Evolutionary conservation across 768 basidiomycete species (phyloP), one percentile per base, ranked within the genome.

Genomic region (Suillus decipiens): DNA sequence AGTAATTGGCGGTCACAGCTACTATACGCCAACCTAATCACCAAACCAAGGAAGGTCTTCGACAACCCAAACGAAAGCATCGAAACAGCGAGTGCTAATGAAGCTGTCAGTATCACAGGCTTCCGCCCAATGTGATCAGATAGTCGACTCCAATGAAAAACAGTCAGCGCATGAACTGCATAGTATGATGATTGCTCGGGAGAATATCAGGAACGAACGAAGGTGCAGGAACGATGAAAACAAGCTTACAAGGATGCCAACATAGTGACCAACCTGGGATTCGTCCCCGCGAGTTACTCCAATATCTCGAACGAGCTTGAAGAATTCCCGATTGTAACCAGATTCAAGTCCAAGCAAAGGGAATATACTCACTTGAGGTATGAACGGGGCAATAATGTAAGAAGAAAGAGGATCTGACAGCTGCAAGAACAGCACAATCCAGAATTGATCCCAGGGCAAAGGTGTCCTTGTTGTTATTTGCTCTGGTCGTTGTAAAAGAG

Each of bases 301-400:
- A 6, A 75, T 69, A 22, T 73, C 73, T 28, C 67, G 64, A 51
- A 73, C 65, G 51, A 75, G 11, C 73, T 73, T 61, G 12, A 34
- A 10, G 34, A 41, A 12, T 2, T 34, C 19, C 12, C 45, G 12
- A 11, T 6, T 28, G 14, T 9, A n/a, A n/a, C 14, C 9, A 48
- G 22, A 24, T 24, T 61, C 1, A 12, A 50, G 53, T 19, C 19
- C 17, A 45, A 24, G 22, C 7, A 8, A 36, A 47, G 34, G 15
- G 1, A 47, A 34, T 5, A 34, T 9, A 60, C 81, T 36, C 66
- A 88, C 89, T 78, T 75, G 71, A 5, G 88, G 88, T 48, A 86
- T 82, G 68, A 91, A 92, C 0, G 90, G 91, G 48, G 84, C 85
- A 63, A 92, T 89, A 61, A 90, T 88, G 63, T 89, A 83, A 12